Evolutionary conservation across 148 eudicot species (phyloP), one percentile per base, ranked within the genome.

Genomic region (Pharnaceum exiguum): DNA sequence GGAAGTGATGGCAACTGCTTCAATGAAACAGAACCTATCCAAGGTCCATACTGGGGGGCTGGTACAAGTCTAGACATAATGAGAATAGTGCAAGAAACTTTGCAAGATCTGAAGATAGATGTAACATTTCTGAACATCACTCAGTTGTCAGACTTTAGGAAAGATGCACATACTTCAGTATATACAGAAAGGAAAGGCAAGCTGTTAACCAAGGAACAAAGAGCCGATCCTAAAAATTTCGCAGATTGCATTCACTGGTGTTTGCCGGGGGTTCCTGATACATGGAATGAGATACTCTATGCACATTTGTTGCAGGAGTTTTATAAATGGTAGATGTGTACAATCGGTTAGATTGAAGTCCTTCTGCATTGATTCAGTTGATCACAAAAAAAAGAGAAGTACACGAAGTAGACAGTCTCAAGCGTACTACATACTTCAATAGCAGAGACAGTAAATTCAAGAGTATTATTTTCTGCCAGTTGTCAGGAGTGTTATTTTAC

Each of bases 221-320:
- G 78, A 67, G 69, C 75, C 0, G 87, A 90, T 67, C 97, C 97
- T 0, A 77, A 75, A 44, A 82, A 65, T 51, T 87, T 55, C 56
- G 97, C 97, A 1, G 97, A 90, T 65, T 90, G 97, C 63, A 87
- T 87, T 30, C 95, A 90, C 60, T 90, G 97, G 97, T 90, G 97
- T 59, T 73, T 90, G 50, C 97, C 97, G 12, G 97, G 97, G 63
- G 89, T 90, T 31, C 97, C 97, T 57, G 97, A 90, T 75, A 78
- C 89, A 4, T 90, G 97, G 97, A 90, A 84, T 55, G 87, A 90
- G 48, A 87, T 90, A 37, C 42, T 90, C 59, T 84, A 87, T 52
- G 84, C 89, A 49, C 72, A 77, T 72, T 43, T 90, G 51, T 62
- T 90, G 35, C 86, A 89, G 54, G 79, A 82, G 25, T 69, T 43